Percentiles rank a stretch among this genome's conserved stretches.
These are phyloP conservation scores for Phytophthora hybrid DNA, from an alignment of 352 stramenopile species.

Conservation along the genomic window DNA sequence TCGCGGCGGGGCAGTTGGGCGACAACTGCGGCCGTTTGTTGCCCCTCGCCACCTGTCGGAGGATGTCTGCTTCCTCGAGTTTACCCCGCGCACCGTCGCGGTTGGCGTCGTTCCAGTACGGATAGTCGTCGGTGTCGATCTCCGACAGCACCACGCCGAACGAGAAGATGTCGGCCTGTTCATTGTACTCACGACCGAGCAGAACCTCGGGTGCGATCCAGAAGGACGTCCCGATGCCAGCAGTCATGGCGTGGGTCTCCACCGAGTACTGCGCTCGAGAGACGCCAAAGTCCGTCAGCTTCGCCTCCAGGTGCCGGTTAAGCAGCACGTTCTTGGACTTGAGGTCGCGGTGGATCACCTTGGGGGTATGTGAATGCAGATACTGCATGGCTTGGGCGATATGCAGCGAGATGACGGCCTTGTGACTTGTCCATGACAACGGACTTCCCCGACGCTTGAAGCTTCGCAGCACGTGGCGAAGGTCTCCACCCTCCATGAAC, in stretches of 20 bases:
- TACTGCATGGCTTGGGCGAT: slow-evolving; percentile 57
- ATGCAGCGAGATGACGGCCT: slow-evolving; percentile 52
- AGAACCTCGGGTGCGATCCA: slow-evolving; percentile 51
- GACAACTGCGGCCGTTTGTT: slow-evolving; percentile 45
- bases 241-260: slow-evolving; percentile 51
- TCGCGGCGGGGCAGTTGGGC: slow-evolving; percentile 36
- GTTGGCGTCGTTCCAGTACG: slow-evolving; percentile 48
- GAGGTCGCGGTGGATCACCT: slow-evolving; percentile 52
- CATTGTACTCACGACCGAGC: slow-evolving; percentile 45
- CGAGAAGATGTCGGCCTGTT: slow-evolving; percentile 51
- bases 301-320: slow-evolving; percentile 61
- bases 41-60: slow-evolving; percentile 39
- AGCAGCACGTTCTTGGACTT: slow-evolving; percentile 58
- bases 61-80: slow-evolving; percentile 46
- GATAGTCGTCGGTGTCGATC: slow-evolving; percentile 53
- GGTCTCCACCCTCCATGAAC: slow-evolving; percentile 59
- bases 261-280: slow-evolving; percentile 44
- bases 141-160: slow-evolving; percentile 53
- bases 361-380: slow-evolving; percentile 53
- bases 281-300: slow-evolving; percentile 76
- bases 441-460: slow-evolving; percentile 44
- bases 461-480: slow-evolving; percentile 47
- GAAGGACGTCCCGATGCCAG: slow-evolving; percentile 45
- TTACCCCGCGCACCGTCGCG: slow-evolving; percentile 30
- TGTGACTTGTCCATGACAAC: slow-evolving; percentile 48